Conservation (phyloP, 176 grass and related monocot genomes). For the Chrysopogon serrulatus region DNA sequence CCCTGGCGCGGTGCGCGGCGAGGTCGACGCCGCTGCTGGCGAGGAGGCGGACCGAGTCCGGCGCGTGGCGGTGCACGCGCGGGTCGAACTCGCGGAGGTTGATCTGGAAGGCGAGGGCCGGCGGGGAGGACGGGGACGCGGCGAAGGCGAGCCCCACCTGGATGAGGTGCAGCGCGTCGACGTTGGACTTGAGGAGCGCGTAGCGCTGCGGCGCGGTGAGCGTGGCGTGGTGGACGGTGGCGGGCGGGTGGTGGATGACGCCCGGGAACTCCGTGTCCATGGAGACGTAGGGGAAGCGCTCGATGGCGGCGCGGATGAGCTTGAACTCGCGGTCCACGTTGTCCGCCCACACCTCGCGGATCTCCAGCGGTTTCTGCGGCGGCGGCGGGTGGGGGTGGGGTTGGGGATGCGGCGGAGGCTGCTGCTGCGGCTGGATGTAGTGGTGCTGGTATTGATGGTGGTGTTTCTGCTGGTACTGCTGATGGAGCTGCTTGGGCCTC, state of each 20-base stretch:
- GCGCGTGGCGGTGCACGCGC: conserved; percentile 50
- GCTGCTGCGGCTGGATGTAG: not conserved
- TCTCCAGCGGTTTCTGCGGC: not conserved
- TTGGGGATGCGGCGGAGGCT: not conserved
- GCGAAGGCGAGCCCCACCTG: conserved; percentile 79
- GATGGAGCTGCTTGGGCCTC: not conserved
- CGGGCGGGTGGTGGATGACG: conserved; percentile 42
- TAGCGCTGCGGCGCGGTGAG: conserved; percentile 60
- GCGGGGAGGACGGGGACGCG: conserved; percentile 12
- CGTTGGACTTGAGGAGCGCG: conserved; percentile 62
- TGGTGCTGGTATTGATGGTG: not conserved
- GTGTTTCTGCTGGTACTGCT: not conserved
- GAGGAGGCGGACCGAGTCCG: conserved; percentile 51
- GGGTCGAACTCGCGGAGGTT: conserved; percentile 92
- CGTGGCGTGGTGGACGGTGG: conserved; percentile 30
- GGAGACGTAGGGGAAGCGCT: conserved; percentile 55
- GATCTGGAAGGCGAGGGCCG: conserved; percentile 62
- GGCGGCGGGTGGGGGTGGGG: not conserved
- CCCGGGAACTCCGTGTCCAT: conserved; percentile 99
- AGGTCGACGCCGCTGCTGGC: conserved; percentile 62
- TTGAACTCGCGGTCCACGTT: conserved; percentile 72
- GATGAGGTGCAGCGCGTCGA: conserved; percentile 84
- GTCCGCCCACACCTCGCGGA: conserved; percentile 77
- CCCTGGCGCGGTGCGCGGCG: conserved; percentile 40
- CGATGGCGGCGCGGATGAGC: conserved; percentile 41